Evolutionary conservation across 2,329 filamentous ascomycete genomes (phyloP).

Genomic region (Penicillium brasilianum): DNA sequence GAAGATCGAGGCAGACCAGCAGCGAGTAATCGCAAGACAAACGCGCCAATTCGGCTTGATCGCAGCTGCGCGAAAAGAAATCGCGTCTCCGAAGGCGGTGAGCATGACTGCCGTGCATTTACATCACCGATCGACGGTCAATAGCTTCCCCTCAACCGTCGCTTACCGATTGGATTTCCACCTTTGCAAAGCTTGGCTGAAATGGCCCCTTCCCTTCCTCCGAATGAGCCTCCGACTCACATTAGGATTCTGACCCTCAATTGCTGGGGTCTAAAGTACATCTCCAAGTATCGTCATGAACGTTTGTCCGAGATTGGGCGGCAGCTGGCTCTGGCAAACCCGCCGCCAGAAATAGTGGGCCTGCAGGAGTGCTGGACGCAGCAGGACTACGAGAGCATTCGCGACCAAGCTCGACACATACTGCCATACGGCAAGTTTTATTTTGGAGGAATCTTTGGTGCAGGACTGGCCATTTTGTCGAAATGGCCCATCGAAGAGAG

Average conservation of each 20-base stretch:
- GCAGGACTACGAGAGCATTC: constrained; percentile 79
- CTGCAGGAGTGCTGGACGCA: constrained; percentile 95
- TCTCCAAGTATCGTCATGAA: constrained; percentile 76
- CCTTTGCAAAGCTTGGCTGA: background rate
- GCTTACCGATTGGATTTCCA: constrained; percentile 2
- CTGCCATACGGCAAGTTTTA: constrained; percentile 95
- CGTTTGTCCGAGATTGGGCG: constrained; percentile 84
- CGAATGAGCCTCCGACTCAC: constrained; percentile 54
- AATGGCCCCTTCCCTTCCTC: constrained; percentile 24
- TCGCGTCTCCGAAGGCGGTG: constrained; percentile 32
- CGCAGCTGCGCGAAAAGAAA: constrained; percentile 13
- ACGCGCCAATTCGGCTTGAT: constrained; percentile 11
- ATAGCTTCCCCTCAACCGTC: background rate
- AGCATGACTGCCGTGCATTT: constrained; percentile 7
- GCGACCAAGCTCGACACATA: constrained; percentile 71
- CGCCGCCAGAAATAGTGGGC: constrained; percentile 82
- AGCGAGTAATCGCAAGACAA: constrained; percentile 5
- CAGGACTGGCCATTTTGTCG: constrained; percentile 85
- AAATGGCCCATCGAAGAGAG: constrained; percentile 92
- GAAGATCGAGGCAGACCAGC: constrained; percentile 5
- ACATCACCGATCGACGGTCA: constrained; percentile 17
- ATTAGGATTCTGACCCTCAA: constrained; percentile 88
- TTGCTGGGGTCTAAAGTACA: constrained; percentile 93
- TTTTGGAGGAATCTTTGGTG: constrained; percentile 84
- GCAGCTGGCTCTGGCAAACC: constrained; percentile 70